Base-by-base conservation (phyloP, 192 early-diverging fungal genomes). In the Thoreauomyces humboldtii region DNA sequence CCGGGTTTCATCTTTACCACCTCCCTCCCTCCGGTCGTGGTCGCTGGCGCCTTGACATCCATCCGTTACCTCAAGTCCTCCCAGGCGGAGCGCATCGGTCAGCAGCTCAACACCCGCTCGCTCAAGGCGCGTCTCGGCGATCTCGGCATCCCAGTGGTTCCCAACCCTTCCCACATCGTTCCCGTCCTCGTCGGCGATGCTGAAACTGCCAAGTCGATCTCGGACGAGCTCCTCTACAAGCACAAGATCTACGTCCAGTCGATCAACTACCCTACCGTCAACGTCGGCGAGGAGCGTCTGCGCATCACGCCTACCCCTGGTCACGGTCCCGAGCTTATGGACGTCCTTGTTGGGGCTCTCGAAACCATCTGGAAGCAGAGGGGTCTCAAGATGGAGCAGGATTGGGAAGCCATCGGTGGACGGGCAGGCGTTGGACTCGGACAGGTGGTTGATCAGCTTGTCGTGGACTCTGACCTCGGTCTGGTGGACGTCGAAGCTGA, bases 1-100 rank as follows among this genome's bases (percentile, higher is more conserved):
- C 95, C 95, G 22, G 95, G 95, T 41, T 98, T 98, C 76, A 99
- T 99, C 73, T 99, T 99, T 75, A 99, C 96, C 64, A 99, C 96
- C 7, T 99, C 96, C 33, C 82, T 99, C 27, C 96, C 96, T 47
- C 96, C 96, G 27, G 82, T 89, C 42, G 88, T 94, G 64, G 91
- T 89, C 28, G 86, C 91, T 41, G 96, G 94, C 63, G 91, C 94
- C 17, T 79, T 94, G 17, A 90, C 92, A 29, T 94, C 95, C 47
- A 88, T 99, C 71, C 87, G 91, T 66, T 91, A 99, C 75, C 85
- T 99, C 55, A 92, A 90, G 60, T 54, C 79, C 63, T 96, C 94
- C 45, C 78, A 80, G 56, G 77, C 78, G 53, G 96, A 99, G 77
- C 92, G 96, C 65, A 81, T 82, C 64, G 82, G 85, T 59, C 96